Evolutionary conservation across 768 basidiomycete species (phyloP), one percentile per base, ranked within the genome.

Genomic region (Boletellus ananiceps): DNA sequence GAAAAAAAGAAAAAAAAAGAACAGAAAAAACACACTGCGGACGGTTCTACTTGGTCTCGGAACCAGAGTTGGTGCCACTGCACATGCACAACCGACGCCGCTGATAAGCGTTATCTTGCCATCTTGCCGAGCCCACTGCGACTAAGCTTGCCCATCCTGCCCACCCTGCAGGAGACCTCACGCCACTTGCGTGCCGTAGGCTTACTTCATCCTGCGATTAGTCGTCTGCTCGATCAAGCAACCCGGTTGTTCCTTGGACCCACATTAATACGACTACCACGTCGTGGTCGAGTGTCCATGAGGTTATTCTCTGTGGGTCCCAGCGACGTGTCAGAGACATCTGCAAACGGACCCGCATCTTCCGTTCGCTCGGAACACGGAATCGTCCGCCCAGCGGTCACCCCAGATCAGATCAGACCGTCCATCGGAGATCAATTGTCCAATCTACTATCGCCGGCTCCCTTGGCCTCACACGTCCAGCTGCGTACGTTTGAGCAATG

Each of bases 151-250:
- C 29, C 8, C 29, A 29, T 29, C 29, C 13, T 19, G 21, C 48
- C 44, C 46, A 46, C 57, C 54, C 51, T 47, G 49, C 16, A 54
- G 21, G 29, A 27, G 41, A 31, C 29, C 45, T 46, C 45, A 34
- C 60, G 60, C 59, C 59, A 62, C 59, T 44, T 47, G 35, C 42
- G 45, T 31, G 38, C 21, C 25, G 18, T 45, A 19, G 29, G 13
- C 36, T 55, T 23, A 34, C 33, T 49, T 7, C 56, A 55, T 59
- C 46, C 31, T 43, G 50, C 44, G 37, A 41, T 33, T 33, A 29
- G 23, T 14, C 27, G 34, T 35, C 38, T 38, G 37, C 27, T 31
- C 38, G 39, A 54, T 42, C 40, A 44, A 33, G 34, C 25, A 27
- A 16, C 19, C 14, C 16, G 11, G 8, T 41, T 29, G 40, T 49